Evolutionary conservation across 2,329 filamentous ascomycete species (phyloP).

Genomic region (Phaeophleospora eucalypticola): DNA sequence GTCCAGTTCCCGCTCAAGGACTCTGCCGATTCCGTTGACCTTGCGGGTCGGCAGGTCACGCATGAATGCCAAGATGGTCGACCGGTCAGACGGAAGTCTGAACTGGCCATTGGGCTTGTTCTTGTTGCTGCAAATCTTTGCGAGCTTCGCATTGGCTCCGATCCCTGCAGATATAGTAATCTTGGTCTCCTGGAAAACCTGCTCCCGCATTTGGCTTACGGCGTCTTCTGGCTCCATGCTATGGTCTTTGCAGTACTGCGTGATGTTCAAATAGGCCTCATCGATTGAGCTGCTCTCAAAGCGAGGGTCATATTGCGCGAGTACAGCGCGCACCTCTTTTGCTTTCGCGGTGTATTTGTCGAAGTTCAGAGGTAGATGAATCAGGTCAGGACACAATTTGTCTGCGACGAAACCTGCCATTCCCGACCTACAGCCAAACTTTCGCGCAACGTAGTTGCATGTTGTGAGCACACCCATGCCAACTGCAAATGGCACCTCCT

Average conservation of each 20-base stretch:
- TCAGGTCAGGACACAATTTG: slow-evolving; percentile 83
- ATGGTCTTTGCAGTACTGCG: slow-evolving; percentile 70
- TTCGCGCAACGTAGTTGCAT: slow-evolving; percentile 84
- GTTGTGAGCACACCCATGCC: slow-evolving; percentile 68
- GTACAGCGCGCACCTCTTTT: slow-evolving; percentile 74
- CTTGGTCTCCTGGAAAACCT: slow-evolving; percentile 70
- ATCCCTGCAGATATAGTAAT: slow-evolving; percentile 94
- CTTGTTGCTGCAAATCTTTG: slow-evolving; percentile 91
- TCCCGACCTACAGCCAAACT: slow-evolving; percentile 84
- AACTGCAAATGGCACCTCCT: slow-evolving; percentile 84
- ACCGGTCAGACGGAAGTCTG: slow-evolving; percentile 65
- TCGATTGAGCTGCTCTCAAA: slow-evolving; percentile 95
- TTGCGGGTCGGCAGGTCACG: slow-evolving; percentile 76
- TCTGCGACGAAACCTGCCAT: slow-evolving; percentile 96
- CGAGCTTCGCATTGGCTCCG: slow-evolving; percentile 84
- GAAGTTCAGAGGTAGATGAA: slow-evolving; percentile 80
- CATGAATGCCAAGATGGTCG: slow-evolving; percentile 76
- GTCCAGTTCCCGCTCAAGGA: slow-evolving; percentile 84
- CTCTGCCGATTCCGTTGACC: slow-evolving; percentile 90
- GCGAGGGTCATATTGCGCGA: slow-evolving; percentile 81
- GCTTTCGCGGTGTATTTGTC: slow-evolving; percentile 90
- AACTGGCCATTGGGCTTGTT: slow-evolving; percentile 98
- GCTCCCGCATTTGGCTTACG: slow-evolving; percentile 70
- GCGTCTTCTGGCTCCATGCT: slow-evolving; percentile 65
- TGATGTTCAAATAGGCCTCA: slow-evolving; percentile 94